phyloP scores from a whole-genome alignment of 148 eudicot genomes.

The Tetragonia tetragonoides region DNA sequence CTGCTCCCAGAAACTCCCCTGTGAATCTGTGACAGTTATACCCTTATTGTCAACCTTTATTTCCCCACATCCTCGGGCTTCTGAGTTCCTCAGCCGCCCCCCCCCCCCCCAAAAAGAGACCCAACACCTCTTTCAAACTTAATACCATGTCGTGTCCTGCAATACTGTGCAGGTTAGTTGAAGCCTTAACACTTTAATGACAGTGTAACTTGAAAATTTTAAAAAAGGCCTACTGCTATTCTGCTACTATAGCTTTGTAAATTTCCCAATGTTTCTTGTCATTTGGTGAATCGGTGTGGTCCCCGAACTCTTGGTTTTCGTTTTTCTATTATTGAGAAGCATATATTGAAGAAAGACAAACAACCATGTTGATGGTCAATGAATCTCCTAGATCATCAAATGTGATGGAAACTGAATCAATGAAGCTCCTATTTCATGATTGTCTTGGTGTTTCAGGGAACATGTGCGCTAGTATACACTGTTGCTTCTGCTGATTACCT shows the following conservation, averaged over 20 bases:
- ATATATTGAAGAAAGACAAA: no score
- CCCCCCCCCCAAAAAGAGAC: background rate
- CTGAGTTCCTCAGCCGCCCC: background rate
- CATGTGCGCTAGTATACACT: background rate
- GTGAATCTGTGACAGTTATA: no score
- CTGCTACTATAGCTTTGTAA: background rate
- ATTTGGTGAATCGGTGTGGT: background rate
- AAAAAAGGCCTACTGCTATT: background rate
- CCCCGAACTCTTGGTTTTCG: background rate
- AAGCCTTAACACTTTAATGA: no score
- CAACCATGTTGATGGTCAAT: background rate
- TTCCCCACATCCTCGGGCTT: background rate
- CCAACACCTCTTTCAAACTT: background rate
- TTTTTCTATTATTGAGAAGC: background rate
- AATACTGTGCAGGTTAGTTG: no score
- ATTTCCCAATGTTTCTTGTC: background rate
- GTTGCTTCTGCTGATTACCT: background rate
- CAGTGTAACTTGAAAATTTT: background rate
- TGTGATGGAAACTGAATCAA: no score
- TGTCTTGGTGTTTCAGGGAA: background rate
- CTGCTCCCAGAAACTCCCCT: no score
- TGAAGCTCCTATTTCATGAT: background rate
- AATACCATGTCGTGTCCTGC: background rate
- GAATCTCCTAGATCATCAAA: background rate
- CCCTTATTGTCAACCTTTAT: no score